Evolutionary conservation across 2,329 filamentous ascomycete genomes (phyloP), one percentile per base, ranked within the genome.

Genomic region (Fulvia fulva): DNA sequence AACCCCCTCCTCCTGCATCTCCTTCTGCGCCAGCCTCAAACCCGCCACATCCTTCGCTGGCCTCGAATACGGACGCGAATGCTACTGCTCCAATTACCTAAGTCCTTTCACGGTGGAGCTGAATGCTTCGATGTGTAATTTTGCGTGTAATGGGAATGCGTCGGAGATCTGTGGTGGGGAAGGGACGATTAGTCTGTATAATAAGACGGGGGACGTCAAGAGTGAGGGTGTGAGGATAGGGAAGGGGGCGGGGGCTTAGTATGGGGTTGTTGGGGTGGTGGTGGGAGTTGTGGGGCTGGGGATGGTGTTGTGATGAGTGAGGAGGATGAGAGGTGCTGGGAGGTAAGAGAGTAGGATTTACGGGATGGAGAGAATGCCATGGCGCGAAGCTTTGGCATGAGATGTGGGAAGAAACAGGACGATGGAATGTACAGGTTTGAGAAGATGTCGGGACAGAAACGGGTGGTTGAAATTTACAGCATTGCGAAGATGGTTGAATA

Each of bases 71-170:
- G 65, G 63, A 32, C 82, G 81, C 55, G 83, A 86, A 73, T 87
- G 83, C 76, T 86, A 82, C 78, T 87, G 84, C 70, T 76, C 80
- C 22, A 73, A 78, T 19, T 73, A 73, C 49, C 65, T 86, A n/a
- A 77, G 77, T 8, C 69, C 72, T 8, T 75, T 83, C 23, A 77
- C 81, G 16, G 68, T 66, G 9, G 76, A 77, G 60, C 69, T 84
- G 9, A 65, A 75, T 28, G 82, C 84, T 22, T 64, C 63, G 19
- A 32, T 46, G 1, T 87, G 84, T 70, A 71, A 79, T 57, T 75
- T 79, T 30, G 71, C 80, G 0, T 87, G 84, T 63, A 77, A 80
- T 47, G 84, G 83, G 1, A 79, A 83, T 67, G 70, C 71, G 16
- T 74, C 71, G 1, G 75, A 81, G 51, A 73, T 79, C 1, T 87